Base-by-base conservation (phyloP, 1,284 basidiomycete species). In the Caloboletus inedulis region DNA sequence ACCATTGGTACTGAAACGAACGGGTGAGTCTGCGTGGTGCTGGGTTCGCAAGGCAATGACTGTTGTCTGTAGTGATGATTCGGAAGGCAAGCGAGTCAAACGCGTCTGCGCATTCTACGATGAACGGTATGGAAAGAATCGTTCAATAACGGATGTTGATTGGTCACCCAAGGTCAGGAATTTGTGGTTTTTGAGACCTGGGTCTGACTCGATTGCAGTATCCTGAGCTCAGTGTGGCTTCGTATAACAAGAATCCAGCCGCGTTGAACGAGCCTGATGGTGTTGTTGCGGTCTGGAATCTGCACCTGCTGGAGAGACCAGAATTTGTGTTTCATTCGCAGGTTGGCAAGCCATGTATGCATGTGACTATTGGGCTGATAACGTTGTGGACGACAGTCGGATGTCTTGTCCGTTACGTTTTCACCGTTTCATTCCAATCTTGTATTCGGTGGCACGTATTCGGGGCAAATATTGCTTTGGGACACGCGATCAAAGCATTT, bases 251-350 rank as follows among this genome's bases (percentile, higher is more conserved):
- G 74, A 97, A 96, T 61, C 84, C 92, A 4, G 85, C 89, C 4
- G 88, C 91, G 0, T 69, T 93, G 40, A 94, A 96, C 59, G 94
- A 97, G 65, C 94, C 96, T 0, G 95, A 98, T 62, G 97, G 97
- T 3, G 85, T 99, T 46, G 97, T 97, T 10, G 90, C 92, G 2
- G 89, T 99, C 4, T 99, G 97, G 97, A 99, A 99, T 68, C 73
- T 96, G 46, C 97, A 99, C 65, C 76, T 98, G 3, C 79, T 92
- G 3, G 94, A 98, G 64, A 81, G 96, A 58, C 96, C 97, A 18
- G 97, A 99, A 69, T 99, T 98, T 62, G 82, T 98, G 46, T 98
- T 99, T 72, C 94, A 98, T 69, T 94, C 97, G 1, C 95, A 95
- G 74, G 93, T 94, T 58, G 48, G 75, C 69, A 43, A 58, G 39